phyloP scores from a whole-genome alignment of 164 flowering plant species.

The Buxus sempervirens region DNA sequence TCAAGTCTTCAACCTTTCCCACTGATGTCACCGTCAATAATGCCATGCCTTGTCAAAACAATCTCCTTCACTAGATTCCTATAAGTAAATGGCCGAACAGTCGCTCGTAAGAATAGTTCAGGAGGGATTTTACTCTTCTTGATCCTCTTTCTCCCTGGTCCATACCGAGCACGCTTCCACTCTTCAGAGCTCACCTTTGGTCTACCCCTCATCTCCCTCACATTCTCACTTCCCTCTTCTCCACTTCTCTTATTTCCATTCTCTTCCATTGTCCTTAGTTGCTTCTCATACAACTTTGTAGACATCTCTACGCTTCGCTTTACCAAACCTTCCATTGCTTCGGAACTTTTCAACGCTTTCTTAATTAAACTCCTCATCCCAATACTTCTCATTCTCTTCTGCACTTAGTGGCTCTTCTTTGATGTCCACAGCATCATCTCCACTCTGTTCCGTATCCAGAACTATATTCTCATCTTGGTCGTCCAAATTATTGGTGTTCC shows the following conservation, averaged over 20 bases:
- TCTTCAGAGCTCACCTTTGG: conserved; percentile 51
- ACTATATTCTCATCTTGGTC: conserved; percentile 23
- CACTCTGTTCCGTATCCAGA: conserved; percentile 30
- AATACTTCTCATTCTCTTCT: conserved; percentile 57
- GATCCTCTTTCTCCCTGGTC: conserved; percentile 53
- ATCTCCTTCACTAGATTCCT: conserved; percentile 91
- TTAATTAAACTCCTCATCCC: conserved; percentile 75
- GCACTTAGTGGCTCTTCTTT: conserved; percentile 29
- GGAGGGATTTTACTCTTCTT: conserved; percentile 83
- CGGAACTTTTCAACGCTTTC: conserved; percentile 58
- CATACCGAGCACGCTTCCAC: conserved; percentile 56
- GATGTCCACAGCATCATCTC: conserved; percentile 35
- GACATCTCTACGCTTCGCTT: conserved; percentile 41
- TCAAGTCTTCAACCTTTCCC: conserved; percentile 24
- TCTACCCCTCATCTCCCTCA: conserved; percentile 34
- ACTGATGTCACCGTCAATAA: conserved; percentile 80
- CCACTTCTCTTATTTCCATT: conserved; percentile 8
- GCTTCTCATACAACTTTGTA: conserved; percentile 41
- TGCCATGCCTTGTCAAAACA: conserved; percentile 83
- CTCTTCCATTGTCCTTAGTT: conserved; percentile 35
- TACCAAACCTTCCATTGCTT: conserved; percentile 66
- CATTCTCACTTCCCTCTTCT: conserved; percentile 35
- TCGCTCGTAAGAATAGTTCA: conserved; percentile 65
- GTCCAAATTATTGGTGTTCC: conserved; percentile 25
- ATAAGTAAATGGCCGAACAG: conserved; percentile 86